Percentiles rank a stretch among this genome's conserved stretches.
Conservation (phyloP, 768 basidiomycete genomes). For the Cystobasidium tubakii region DNA sequence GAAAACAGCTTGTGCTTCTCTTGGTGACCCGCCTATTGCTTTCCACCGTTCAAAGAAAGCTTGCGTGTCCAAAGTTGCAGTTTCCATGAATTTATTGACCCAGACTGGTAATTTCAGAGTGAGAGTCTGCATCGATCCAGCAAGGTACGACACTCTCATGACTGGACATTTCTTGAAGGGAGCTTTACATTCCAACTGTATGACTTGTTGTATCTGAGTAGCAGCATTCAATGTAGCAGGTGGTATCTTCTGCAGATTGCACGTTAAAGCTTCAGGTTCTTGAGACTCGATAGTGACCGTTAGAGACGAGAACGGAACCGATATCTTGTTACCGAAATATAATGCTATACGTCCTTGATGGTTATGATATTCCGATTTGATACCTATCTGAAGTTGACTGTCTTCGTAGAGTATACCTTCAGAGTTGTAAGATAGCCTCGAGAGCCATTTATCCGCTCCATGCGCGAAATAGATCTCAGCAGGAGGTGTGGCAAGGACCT, state of each 20-base stretch:
- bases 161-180: slow-evolving; percentile 70
- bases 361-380: slow-evolving; percentile 94
- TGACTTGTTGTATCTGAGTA: slow-evolving; percentile 83
- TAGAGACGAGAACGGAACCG: slow-evolving; percentile 81
- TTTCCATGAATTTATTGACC: slow-evolving; percentile 86
- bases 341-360: slow-evolving; percentile 88
- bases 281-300: slow-evolving; percentile 68
- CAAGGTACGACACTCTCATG: slow-evolving; percentile 79
- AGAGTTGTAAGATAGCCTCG: slow-evolving; percentile 59
- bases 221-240: slow-evolving; percentile 71
- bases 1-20: slow-evolving; percentile 84
- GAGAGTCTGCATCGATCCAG: slow-evolving; percentile 81
- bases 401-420: slow-evolving; percentile 96
- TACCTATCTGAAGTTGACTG: slow-evolving; percentile 84
- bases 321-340: slow-evolving; percentile 92
- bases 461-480: slow-evolving; percentile 38
- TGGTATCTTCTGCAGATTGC: slow-evolving; percentile 84
- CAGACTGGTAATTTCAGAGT: slow-evolving; percentile 78
- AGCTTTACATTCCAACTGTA: slow-evolving; percentile 92
- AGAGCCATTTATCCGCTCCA: slow-evolving; percentile 44
- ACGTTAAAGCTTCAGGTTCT: slow-evolving; percentile 69
- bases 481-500: slow-evolving; percentile 15
- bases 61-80: slow-evolving; percentile 69
- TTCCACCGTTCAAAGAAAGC: slow-evolving; percentile 99
- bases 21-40: slow-evolving; percentile 86